A percentile compares a stretch with the other conserved stretches of the same genome.
Conservation (phyloP, 768 basidiomycete species). For the Tylopilus rubrobrunneus region DNA sequence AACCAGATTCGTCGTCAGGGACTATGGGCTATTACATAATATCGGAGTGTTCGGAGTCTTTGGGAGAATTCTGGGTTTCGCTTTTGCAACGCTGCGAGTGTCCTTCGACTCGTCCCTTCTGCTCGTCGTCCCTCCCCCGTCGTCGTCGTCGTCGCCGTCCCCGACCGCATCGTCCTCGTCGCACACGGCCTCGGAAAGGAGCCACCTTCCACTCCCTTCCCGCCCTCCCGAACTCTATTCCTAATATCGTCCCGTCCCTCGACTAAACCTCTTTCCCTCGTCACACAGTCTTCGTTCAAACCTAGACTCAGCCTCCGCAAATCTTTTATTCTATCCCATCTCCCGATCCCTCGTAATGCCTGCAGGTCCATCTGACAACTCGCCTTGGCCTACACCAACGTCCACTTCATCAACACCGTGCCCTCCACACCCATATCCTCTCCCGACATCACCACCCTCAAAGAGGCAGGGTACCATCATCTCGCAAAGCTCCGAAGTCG, state of each 20-base stretch:
- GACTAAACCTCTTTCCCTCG: conserved; percentile 15
- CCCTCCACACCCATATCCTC: conserved; percentile 30
- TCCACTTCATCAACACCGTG: conserved; percentile 25
- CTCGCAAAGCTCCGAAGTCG: conserved; percentile 23
- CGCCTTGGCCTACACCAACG: conserved; percentile 47
- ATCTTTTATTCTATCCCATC: conserved; percentile 21
- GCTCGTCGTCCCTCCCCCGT: conserved; percentile 23
- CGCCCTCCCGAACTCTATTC: conserved; percentile 8
- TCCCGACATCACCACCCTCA: conserved; percentile 2
- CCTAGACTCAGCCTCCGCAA: conserved; percentile 17
- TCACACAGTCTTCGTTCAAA: conserved; percentile 21
- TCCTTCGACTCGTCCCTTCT: conserved; percentile 30
- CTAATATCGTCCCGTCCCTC: conserved; percentile 26
- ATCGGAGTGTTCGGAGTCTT: conserved; percentile 25
- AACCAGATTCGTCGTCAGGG: not conserved
- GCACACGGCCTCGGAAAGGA: conserved; percentile 19
- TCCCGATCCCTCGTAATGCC: conserved; percentile 35
- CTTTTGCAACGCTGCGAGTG: conserved; percentile 33
- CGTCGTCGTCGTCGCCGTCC: conserved; percentile 20
- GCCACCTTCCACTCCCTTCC: conserved; percentile 22
- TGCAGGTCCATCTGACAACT: conserved; percentile 29
- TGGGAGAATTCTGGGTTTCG: conserved; percentile 33
- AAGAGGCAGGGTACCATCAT: conserved; percentile 26
- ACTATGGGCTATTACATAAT: conserved; percentile 14
- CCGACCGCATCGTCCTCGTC: conserved; percentile 23